Evolutionary conservation across 192 early-diverging fungal genomes (phyloP), one percentile per base, ranked within the genome.

Genomic region (Coemansia sp.): DNA sequence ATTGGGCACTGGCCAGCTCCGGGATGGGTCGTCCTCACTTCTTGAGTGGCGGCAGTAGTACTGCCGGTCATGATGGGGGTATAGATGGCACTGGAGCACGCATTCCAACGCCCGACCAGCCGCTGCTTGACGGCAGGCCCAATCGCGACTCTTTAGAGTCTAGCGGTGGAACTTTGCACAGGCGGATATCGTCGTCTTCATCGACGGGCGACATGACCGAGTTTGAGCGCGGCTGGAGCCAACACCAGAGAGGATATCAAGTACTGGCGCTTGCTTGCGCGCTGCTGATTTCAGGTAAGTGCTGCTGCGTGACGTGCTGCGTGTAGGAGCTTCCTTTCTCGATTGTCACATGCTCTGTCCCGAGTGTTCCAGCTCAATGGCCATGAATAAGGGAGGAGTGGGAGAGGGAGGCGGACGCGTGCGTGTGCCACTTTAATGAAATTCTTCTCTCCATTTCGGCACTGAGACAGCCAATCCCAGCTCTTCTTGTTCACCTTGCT

Each of bases 211-310:
- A 83, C 1, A 66, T 72, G 45, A 74, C 80, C 3, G 73, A 70
- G 19, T 78, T 78, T 66, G 75, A 69, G 72, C 69, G 63, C 14
- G 73, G 64, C 4, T 77, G 67, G 71, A 63, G 59, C 41, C 77
- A 74, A 53, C 64, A 56, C 7, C 62, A 59, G 48, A 83, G 84
- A 67, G 71, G 84, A 27, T 88, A 84, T 64, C 85, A 88, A 75
- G 24, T 83, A 3, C 53, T 89, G 67, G 88, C 88, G 21, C 81
- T 88, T 19, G 53, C 74, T 1, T 90, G 87, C 64, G 85, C 82
- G 29, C 74, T 90, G 45, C 85, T 87, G 34, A 81, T 90, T 63
- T 84, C 87, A 67, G 80, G 88, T 87, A 87, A 50, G 79, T 72
- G 57, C 60, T 62, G 60, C 39, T 62, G 35, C 39, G 36, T 62